A percentile compares a stretch with the other conserved stretches of the same genome.
Conservation (phyloP, 2,329 filamentous ascomycete species). For the Seiridium unicorne region DNA sequence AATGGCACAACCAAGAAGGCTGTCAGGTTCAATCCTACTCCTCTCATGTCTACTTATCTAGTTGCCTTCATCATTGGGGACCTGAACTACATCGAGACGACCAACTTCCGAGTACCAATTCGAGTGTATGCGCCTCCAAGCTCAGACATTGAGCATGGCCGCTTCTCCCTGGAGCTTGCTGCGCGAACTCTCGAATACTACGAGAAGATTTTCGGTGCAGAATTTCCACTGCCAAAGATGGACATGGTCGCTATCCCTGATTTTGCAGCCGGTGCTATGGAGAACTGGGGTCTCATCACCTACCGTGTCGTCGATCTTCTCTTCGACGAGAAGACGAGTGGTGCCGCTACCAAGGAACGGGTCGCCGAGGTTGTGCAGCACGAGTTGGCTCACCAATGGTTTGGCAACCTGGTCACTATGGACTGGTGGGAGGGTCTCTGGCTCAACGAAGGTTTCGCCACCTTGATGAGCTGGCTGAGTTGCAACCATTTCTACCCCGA, state of each 20-base stretch:
- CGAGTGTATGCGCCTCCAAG: slow-evolving; percentile 92
- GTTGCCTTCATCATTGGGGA: slow-evolving; percentile 92
- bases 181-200: slow-evolving; percentile 91
- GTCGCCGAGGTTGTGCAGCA: slow-evolving; percentile 96
- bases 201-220: slow-evolving; percentile 87
- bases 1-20: slow-evolving; percentile 71
- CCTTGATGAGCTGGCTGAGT: slow-evolving; percentile 78
- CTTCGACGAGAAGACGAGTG: slow-evolving; percentile 87
- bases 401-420: slow-evolving; percentile 96
- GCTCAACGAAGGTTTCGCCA: slow-evolving; percentile 92
- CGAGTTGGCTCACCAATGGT: slow-evolving; percentile 97
- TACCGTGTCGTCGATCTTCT: slow-evolving; percentile 91
- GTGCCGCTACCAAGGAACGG: slow-evolving; percentile 85
- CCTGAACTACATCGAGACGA: slow-evolving; percentile 90
- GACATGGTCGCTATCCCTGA: slow-evolving; percentile 96
- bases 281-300: slow-evolving; percentile 96
- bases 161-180: slow-evolving; percentile 86
- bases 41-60: slow-evolving; percentile 94
- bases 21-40: slow-evolving; percentile 89
- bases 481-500: slow-evolving; percentile 95
- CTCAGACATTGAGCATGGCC: slow-evolving; percentile 85
- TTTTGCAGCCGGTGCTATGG: slow-evolving; percentile 94
- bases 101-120: slow-evolving; percentile 85
- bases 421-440: slow-evolving; percentile 98
- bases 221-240: slow-evolving; percentile 90